Conservation (phyloP, 768 basidiomycete genomes). For the Amanita rubescens region DNA sequence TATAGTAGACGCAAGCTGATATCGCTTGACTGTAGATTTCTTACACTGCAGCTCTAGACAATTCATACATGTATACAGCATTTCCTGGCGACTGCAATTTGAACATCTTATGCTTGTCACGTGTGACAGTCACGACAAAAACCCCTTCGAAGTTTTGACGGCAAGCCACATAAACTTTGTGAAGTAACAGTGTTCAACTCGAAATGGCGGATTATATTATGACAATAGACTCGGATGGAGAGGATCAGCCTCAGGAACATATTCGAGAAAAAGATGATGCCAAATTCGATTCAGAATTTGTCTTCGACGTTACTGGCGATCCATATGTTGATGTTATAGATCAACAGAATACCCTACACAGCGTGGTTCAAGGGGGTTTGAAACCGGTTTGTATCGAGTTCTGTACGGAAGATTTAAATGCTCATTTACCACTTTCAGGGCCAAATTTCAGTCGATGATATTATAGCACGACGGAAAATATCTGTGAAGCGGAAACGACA, state of each 20-base stretch:
- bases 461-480: conserved; percentile 68
- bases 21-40: neutral
- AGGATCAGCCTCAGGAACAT: conserved; percentile 31
- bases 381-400: conserved; percentile 44
- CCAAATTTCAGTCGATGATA: conserved; percentile 87
- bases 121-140: neutral
- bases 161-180: neutral
- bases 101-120: no score
- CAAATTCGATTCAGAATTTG: conserved; percentile 73
- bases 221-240: conserved; percentile 79
- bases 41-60: no score
- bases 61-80: no score
- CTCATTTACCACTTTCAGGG: conserved; percentile 30
- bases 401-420: conserved; percentile 4
- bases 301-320: conserved; percentile 73
- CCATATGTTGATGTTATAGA: conserved; percentile 52
- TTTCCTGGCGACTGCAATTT: no score
- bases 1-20: neutral
- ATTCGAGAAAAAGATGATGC: conserved; percentile 40
- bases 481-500: conserved; percentile 59
- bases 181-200: neutral
- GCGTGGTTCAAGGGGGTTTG: conserved; percentile 52
- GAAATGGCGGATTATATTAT: conserved; percentile 62
- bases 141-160: neutral
- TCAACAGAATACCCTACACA: conserved; percentile 33